Evolutionary conservation across 208 protist genomes (phyloP), one percentile per base, ranked within the genome.

Genomic region (Crithidia mellificae): DNA sequence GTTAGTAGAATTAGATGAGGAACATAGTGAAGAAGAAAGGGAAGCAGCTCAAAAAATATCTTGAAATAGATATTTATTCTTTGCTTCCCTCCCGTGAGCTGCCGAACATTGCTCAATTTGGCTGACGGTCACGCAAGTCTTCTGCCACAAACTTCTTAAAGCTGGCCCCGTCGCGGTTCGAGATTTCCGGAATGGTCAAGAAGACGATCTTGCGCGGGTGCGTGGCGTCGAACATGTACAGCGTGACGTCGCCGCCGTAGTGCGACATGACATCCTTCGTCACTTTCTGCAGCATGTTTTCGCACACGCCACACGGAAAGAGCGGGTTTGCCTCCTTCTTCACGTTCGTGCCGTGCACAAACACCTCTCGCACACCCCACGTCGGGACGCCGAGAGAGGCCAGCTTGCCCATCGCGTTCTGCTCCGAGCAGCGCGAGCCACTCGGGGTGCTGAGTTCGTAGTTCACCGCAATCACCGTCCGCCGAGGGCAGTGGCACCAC

Each of bases 381-480:
- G 91, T 94, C 15, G 91, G 88, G 6, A 89, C 71, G 12, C 91
- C 91, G 6, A 83, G 64, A 7, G 86, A 78, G 36, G 91, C 91
- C 7, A 96, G 72, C 63, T 90, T 90, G 8, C 88, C 91, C 79
- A 96, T 84, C 49, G 78, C 88, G 51, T 96, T 96, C 78, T 96
- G 91, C 76, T 96, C 88, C 14, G 88, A 94, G 72, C 91, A 96
- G 27, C 91, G 81, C 25, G 91, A 96, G 5, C 91, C 91, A 52
- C 85, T 94, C 20, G 91, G 91, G 2, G 91, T 96, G 67, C 83
- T 92, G n/a, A 96, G 85, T 66, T 94, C 88, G 67, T 96, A 96
- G 68, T 96, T 96, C 19, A 96, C 85, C 19, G 81, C 87, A 6
- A 94, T 77, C n/a, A 84, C 88, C 53, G 74, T 84, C 38, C 65